Percentiles rank a stretch among this genome's conserved stretches.
Evolutionary conservation across 495 filamentous ascomycete genomes (phyloP).

Genomic region (Aspergillus nidulans): DNA sequence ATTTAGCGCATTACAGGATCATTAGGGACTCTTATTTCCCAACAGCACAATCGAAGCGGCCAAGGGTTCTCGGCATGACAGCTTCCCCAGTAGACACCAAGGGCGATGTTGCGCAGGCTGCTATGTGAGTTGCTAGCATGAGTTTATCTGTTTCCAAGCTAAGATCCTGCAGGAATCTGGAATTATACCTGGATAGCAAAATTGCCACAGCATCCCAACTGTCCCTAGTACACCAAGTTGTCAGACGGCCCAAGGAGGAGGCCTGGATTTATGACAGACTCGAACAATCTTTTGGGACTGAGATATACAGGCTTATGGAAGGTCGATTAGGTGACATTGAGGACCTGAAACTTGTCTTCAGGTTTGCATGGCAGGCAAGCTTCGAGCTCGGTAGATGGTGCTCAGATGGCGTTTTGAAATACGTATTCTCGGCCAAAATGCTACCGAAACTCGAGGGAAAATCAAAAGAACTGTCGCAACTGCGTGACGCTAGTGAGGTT

Average conservation of each 20-base stretch:
- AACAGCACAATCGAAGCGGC: slow-evolving; percentile 45
- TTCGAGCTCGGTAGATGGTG: slow-evolving; percentile 81
- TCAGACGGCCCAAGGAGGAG: slow-evolving; percentile 58
- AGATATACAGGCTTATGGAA: slow-evolving; percentile 55
- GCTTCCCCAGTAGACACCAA: slow-evolving; percentile 92
- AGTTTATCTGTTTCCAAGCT: background rate
- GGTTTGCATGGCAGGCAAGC: slow-evolving; percentile 51
- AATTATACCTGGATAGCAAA: slow-evolving; percentile 68
- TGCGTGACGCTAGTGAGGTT: slow-evolving; percentile 31
- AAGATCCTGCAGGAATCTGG: slow-evolving; percentile 55
- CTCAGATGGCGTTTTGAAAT: slow-evolving; percentile 75
- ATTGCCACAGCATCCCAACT: slow-evolving; percentile 79
- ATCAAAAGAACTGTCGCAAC: slow-evolving; percentile 38
- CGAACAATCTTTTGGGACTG: slow-evolving; percentile 53
- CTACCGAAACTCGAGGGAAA: slow-evolving; percentile 57
- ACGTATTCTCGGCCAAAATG: slow-evolving; percentile 64
- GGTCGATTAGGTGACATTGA: slow-evolving; percentile 51
- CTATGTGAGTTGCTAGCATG: slow-evolving; percentile 38
- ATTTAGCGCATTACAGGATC: slow-evolving; percentile 48
- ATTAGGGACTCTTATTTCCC: slow-evolving; percentile 78
- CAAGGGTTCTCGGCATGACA: slow-evolving; percentile 94
- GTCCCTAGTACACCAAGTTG: slow-evolving; percentile 52
- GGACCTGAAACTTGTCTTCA: slow-evolving; percentile 55
- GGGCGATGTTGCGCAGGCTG: slow-evolving; percentile 63
- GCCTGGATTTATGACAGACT: slow-evolving; percentile 54